Conservation (phyloP, 768 basidiomycete species). For the Tulasnella sp. region DNA sequence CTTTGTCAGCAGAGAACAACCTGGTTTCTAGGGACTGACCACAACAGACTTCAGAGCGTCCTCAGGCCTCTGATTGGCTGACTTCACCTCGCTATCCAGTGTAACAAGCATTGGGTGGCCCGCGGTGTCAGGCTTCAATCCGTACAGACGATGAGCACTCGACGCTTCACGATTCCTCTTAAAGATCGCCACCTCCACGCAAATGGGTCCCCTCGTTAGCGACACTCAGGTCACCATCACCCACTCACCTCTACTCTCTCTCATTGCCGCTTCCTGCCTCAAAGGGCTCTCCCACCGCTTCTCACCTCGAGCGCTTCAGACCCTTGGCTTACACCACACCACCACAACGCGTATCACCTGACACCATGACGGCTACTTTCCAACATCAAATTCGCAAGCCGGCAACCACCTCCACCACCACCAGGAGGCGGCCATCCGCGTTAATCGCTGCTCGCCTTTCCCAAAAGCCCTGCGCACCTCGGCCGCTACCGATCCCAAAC, state of each 20-base stretch:
- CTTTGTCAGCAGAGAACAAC: conserved; percentile 1
- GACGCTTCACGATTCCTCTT: not conserved
- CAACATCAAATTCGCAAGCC: not conserved
- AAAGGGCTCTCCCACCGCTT: not conserved
- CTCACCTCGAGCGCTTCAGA: not conserved
- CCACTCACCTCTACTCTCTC: not conserved
- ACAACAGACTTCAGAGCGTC: not conserved
- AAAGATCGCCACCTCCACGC: not conserved
- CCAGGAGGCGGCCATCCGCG: not conserved
- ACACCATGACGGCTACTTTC: not conserved
- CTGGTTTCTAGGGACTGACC: not conserved
- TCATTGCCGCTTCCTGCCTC: not conserved
- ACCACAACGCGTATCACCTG: not conserved
- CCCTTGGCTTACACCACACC: not conserved
- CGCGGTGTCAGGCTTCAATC: conserved; percentile 11
- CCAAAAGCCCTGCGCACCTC: conserved; percentile 3
- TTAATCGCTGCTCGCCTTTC: not conserved
- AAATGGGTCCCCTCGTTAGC: not conserved
- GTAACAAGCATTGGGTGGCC: not conserved
- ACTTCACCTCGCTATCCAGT: not conserved
- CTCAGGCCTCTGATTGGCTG: not conserved
- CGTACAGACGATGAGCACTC: not conserved
- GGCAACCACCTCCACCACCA: not conserved
- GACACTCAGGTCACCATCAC: conserved; percentile 7
- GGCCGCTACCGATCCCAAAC: not conserved